Conservation (phyloP, 345 rosid genomes). For the Citrus inodora region DNA sequence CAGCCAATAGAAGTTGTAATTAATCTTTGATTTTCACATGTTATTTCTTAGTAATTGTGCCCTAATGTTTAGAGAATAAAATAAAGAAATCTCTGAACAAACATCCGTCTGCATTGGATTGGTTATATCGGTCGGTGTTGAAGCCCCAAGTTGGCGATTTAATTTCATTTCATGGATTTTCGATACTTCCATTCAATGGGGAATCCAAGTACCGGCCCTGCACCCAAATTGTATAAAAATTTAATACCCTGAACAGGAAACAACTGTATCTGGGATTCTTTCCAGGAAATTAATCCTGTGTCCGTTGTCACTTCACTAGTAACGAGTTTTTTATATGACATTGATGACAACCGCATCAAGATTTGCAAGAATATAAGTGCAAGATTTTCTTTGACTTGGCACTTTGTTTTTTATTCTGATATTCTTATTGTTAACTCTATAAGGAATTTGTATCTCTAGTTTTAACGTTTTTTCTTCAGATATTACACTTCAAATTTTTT, state of each 20-base stretch:
- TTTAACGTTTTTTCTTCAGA: no score
- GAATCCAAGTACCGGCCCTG: slow-evolving; percentile 28
- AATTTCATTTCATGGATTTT: slow-evolving; percentile 4
- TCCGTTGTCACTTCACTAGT: not conserved
- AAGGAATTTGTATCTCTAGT: no score
- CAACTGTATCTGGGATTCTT: slow-evolving; percentile 16
- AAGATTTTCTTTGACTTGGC: no score
- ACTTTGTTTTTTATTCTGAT: no score
- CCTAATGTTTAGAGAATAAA: slow-evolving; percentile 21
- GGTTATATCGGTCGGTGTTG: slow-evolving; percentile 62
- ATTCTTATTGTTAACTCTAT: no score
- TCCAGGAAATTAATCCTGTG: not conserved
- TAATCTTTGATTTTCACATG: slow-evolving; percentile 32
- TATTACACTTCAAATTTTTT: no score
- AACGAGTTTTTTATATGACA: no score
- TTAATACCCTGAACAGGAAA: not conserved
- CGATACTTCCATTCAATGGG: slow-evolving; percentile 11
- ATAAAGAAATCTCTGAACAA: slow-evolving; percentile 25
- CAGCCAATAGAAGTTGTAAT: slow-evolving; percentile 19
- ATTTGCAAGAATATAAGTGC: no score
- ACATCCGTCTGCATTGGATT: slow-evolving; percentile 57
- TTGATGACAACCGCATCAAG: no score
- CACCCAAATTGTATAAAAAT: not conserved
- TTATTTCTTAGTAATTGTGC: slow-evolving; percentile 41
- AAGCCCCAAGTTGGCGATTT: slow-evolving; percentile 16